Base-by-base conservation (phyloP, 805 yeast genomes). In the Ogataea ramenticola region DNA sequence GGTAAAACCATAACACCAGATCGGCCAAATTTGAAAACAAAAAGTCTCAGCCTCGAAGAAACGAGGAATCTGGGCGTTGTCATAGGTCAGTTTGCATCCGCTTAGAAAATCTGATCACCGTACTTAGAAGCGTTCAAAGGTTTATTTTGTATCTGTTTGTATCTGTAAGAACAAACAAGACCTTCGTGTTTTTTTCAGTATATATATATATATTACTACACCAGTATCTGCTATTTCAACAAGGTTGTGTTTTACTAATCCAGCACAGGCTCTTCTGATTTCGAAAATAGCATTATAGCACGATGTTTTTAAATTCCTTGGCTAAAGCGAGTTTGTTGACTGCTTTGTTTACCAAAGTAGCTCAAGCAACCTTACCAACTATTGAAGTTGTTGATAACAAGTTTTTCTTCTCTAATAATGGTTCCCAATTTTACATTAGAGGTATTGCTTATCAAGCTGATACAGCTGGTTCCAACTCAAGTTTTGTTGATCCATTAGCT, bases 371-470 rank as follows among this genome's bases (percentile, higher is more conserved):
- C 40, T 64, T 78, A 49, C 86, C 88, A 49, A 72, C 81, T 32
- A 78, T 85, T 52, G 87, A 82, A 56, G 74, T 84, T 50, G 77
- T 75, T 46, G 91, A 91, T 49, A 83, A 82, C 75, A 83, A 84
- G 64, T 84, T 85, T 58, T 85, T 75, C 72, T 85, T 67, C 66
- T 69, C 85, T 46, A 81, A 80, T 66, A 84, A 84, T 57, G 91
- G 90, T 42, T 77, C 88, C 44, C 90, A 83, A 61, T 85, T 85
- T 60, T 82, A 74, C 64, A 77, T 85, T 56, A 79, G 71, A 58
- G 95, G 93, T 70, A 69, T 85, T 49, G 93, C 93, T 41, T 85
- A 85, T 66, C 95, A 84, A 68, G 79, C 78, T 51, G 81, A 82
- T 61, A 73, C 80, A 32, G 70, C 74, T 38, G 74, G 74, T 52